Base-by-base conservation (phyloP, 805 yeast species). In the Candida koratica region DNA sequence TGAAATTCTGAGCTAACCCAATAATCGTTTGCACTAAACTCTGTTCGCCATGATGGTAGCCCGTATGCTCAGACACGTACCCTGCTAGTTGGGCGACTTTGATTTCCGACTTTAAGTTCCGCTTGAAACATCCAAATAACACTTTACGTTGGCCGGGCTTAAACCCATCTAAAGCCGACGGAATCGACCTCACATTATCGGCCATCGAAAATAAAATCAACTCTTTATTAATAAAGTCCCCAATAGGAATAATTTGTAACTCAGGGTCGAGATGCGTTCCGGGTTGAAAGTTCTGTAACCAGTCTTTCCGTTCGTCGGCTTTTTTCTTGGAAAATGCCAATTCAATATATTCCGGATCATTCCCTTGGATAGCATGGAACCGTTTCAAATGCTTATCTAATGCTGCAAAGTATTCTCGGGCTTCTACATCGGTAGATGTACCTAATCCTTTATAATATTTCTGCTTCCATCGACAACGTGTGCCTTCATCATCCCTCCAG, bases 361-460 rank as follows among this genome's bases (percentile, higher is more conserved):
- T 78, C 8, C 77, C 86, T 58, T 84, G 81, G 33, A 93, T 69
- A 6, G 87, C 73, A 55, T 85, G 88, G 58, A 93, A 93, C 18
- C 74, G 73, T 55, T 93, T 93, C 64, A 86, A 69, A 62, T 93
- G 98, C 44, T 70, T 79, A 48, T 84, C 96, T 20, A 93, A 69
- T 44, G 84, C 83, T 27, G 86, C 67, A 58, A 93, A 93, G 53
- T 93, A 93, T 54, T 85, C 93, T 47, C 93, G 77, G 43, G 84
- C 85, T 60, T 93, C 98, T 23, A 67, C 73, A 17, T 79, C 77
- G 1, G 80, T 73, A 1, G 97, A 90, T 4, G 98, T 88, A 78
- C 98, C 98, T 72, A 93, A 75, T 77, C 98, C 98, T 72, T 93
- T 93, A 67, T 87, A 93, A 68, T 93, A 93, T 73, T 93, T 93